These are phyloP conservation scores for Gloeostereum incarnatum DNA, from an alignment of 768 basidiomycete genomes.

Conservation along the genomic window DNA sequence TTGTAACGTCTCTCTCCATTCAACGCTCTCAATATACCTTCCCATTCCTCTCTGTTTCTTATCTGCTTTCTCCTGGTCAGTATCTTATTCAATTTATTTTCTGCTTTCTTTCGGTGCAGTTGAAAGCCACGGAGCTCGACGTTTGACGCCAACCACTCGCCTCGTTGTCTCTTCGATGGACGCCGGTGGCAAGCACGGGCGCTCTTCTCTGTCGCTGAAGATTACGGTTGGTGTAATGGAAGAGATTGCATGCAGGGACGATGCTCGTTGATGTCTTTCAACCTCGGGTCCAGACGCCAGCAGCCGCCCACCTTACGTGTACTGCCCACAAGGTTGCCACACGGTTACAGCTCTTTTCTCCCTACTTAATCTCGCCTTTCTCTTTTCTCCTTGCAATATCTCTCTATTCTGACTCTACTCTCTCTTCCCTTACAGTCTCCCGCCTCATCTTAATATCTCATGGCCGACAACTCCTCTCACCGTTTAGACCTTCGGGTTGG, in stretches of 20 bases:
- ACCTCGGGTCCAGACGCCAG: constrained; percentile 17
- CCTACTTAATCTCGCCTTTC: constrained; percentile 3
- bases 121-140: too few species aligned
- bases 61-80: too few species aligned
- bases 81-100: too few species aligned
- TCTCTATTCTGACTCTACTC: not conserved
- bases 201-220: too few species aligned
- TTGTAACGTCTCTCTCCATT: too few species aligned
- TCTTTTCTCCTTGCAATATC: constrained; percentile 9
- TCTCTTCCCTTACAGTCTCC: constrained; percentile 8
- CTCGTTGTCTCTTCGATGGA: too few species aligned
- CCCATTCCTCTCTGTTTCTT: too few species aligned
- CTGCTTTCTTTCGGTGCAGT: too few species aligned
- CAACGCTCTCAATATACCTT: too few species aligned
- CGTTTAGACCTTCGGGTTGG: constrained; percentile 84
- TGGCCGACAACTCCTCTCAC: constrained; percentile 66
- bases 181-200: too few species aligned
- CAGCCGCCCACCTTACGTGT: constrained; percentile 27
- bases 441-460: constrained; percentile 20
- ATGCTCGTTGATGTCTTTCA: not conserved
- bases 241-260: not conserved
- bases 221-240: not conserved
- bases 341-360: not conserved
- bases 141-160: too few species aligned
- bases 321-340: constrained; percentile 15